These are phyloP conservation scores for Ochromonas danica DNA, from an alignment of 108 stramenopile species.

Conservation along the genomic window DNA sequence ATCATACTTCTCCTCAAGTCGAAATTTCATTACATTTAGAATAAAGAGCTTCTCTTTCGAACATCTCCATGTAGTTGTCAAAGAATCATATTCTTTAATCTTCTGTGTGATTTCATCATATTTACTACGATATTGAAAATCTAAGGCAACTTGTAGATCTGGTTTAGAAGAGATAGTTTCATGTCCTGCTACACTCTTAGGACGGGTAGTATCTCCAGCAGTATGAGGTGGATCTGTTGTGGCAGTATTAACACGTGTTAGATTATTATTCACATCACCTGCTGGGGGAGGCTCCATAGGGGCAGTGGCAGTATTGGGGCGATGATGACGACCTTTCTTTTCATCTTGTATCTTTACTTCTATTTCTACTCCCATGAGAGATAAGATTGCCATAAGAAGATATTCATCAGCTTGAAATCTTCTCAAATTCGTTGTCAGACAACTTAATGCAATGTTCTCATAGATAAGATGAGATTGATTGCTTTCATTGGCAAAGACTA, in stretches of 20 bases:
- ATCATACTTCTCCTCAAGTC: neutral
- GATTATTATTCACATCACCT: neutral
- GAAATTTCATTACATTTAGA: neutral
- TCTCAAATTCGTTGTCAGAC: slow-evolving; percentile 1
- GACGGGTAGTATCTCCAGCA: neutral
- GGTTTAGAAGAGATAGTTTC: no score
- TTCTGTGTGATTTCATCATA: neutral
- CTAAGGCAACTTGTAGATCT: neutral
- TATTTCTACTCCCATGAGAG: neutral
- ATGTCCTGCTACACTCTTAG: no score
- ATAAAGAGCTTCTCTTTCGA: neutral
- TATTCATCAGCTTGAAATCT: slow-evolving; percentile 9
- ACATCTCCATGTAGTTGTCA: neutral
- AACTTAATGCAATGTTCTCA: slow-evolving; percentile 19
- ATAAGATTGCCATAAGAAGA: neutral
- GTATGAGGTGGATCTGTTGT: neutral
- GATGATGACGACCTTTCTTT: neutral
- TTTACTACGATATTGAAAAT: neutral
- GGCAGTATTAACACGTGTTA: neutral
- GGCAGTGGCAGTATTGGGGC: neutral
- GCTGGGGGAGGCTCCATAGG: neutral
- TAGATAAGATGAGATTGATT: neutral
- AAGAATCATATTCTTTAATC: neutral
- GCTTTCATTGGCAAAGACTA: neutral
- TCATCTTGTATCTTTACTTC: neutral